phyloP scores from a whole-genome alignment of 2,329 filamentous ascomycete genomes.

The Colletotrichum brevisporum region DNA sequence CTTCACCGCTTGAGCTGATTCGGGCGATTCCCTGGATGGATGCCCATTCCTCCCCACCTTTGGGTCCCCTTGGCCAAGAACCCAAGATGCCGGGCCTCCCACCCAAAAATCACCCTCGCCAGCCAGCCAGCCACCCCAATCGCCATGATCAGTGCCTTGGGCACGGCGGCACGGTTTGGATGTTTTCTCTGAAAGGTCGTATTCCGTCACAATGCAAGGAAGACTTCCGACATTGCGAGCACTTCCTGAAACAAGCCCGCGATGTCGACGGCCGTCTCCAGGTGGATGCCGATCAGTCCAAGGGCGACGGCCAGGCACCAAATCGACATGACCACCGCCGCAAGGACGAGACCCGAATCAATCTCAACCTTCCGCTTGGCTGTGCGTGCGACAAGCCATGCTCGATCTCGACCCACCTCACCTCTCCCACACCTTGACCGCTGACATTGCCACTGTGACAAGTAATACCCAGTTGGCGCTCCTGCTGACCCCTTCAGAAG shows the following conservation, averaged over 20 bases:
- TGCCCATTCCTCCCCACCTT: constrained; percentile 25
- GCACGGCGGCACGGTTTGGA: background rate
- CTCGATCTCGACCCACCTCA: constrained; percentile 28
- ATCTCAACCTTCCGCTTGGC: constrained; percentile 6
- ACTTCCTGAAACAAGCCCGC: constrained; percentile 24
- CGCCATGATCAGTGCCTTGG: background rate
- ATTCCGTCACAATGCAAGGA: background rate
- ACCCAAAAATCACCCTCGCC: background rate
- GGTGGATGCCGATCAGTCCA: constrained; percentile 26
- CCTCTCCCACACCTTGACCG: constrained; percentile 1
- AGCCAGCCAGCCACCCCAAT: background rate
- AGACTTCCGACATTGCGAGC: constrained; percentile 5
- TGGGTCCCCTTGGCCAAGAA: constrained; percentile 27
- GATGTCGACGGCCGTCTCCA: constrained; percentile 10
- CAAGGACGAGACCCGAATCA: constrained; percentile 12
- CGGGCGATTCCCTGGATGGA: constrained; percentile 22
- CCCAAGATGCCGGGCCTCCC: constrained; percentile 30
- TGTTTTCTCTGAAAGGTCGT: too few species aligned
- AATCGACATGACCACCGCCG: background rate
- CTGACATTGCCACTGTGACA: background rate
- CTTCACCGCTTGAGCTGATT: constrained; percentile 34
- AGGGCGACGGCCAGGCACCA: background rate
- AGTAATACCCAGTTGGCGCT: background rate
- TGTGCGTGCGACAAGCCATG: constrained; percentile 20
- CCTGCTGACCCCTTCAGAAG: background rate